Conservation (phyloP, 768 basidiomycete genomes). For the Kwoniella shandongensis region DNA sequence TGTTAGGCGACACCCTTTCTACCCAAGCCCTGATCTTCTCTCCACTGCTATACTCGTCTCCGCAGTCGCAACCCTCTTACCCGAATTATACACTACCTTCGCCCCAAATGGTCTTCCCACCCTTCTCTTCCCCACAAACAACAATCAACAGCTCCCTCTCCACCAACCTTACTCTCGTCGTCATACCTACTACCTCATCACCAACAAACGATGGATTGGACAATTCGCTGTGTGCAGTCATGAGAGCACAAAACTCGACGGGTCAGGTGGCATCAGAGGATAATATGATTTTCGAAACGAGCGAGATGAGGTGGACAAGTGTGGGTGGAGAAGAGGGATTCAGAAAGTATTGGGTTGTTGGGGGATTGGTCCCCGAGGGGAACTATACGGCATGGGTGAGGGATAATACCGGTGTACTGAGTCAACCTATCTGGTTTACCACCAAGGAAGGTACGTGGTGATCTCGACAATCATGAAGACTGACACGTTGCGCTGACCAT, state of each 20-base stretch:
- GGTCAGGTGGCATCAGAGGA: slow-evolving; percentile 17
- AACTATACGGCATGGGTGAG: slow-evolving; percentile 52
- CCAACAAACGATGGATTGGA: slow-evolving; percentile 34
- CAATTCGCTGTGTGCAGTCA: slow-evolving; percentile 38
- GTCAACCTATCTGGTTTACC: slow-evolving; percentile 45
- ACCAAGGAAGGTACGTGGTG: slow-evolving; percentile 50
- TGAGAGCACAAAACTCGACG: slow-evolving; percentile 25
- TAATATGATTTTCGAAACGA: slow-evolving; percentile 21
- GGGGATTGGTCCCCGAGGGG: slow-evolving; percentile 24
- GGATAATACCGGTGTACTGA: slow-evolving; percentile 27
- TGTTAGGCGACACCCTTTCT: slow-evolving; percentile 51
- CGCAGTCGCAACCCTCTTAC: slow-evolving; percentile 41
- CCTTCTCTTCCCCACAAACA: background rate
- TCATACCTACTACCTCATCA: slow-evolving; percentile 42
- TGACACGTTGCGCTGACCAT: background rate
- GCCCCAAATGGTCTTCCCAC: slow-evolving; percentile 23
- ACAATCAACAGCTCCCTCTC: slow-evolving; percentile 16
- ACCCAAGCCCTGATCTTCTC: slow-evolving; percentile 47
- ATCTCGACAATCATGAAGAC: background rate
- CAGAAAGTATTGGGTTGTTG: slow-evolving; percentile 36
- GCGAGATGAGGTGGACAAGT: slow-evolving; percentile 24
- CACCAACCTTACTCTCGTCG: slow-evolving; percentile 34
- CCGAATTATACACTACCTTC: slow-evolving; percentile 53
- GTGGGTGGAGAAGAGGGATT: slow-evolving; percentile 41
- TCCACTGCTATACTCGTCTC: slow-evolving; percentile 29